Conservation (phyloP, 805 yeast genomes). For the Candida odintsovae region DNA sequence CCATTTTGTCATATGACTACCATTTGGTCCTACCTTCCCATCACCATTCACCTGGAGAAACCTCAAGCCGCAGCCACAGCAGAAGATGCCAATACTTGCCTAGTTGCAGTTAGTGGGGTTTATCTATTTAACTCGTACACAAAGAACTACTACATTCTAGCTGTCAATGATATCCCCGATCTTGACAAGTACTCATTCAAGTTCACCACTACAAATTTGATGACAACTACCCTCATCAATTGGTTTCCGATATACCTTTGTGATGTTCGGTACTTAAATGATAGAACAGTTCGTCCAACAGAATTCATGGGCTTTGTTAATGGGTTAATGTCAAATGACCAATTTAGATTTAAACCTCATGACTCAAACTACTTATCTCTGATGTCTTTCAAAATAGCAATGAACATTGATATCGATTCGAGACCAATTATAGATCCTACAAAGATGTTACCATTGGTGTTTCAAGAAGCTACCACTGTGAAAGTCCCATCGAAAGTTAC, state of each 20-base stretch:
- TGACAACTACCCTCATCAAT: slow-evolving; percentile 11
- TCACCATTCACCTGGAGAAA: slow-evolving; percentile 19
- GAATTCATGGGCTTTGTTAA: slow-evolving; percentile 3
- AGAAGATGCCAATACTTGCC: neutral
- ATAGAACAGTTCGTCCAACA: neutral
- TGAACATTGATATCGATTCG: neutral
- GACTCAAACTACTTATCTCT: slow-evolving; percentile 9
- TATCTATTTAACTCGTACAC: slow-evolving; percentile 12
- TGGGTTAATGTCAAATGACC: slow-evolving; percentile 8
- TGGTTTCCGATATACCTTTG: slow-evolving; percentile 13
- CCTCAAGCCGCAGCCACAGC: neutral
- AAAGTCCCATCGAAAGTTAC: slow-evolving; percentile 14
- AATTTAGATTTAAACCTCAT: slow-evolving; percentile 17
- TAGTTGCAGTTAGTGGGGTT: slow-evolving; percentile 20
- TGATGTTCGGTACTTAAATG: slow-evolving; percentile 2
- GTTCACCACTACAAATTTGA: slow-evolving; percentile 11
- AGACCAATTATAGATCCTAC: slow-evolving; percentile 9
- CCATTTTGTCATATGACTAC: slow-evolving; percentile 1
- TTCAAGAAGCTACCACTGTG: slow-evolving; percentile 4
- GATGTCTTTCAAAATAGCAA: slow-evolving; percentile 13
- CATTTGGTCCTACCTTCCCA: slow-evolving; percentile 21
- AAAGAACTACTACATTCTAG: slow-evolving; percentile 11
- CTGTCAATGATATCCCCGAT: slow-evolving; percentile 11
- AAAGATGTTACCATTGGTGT: slow-evolving; percentile 9
- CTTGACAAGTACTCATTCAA: slow-evolving; percentile 12